These are phyloP conservation scores for Pythium coloratum DNA, from an alignment of 352 stramenopile genomes.

Conservation along the genomic window DNA sequence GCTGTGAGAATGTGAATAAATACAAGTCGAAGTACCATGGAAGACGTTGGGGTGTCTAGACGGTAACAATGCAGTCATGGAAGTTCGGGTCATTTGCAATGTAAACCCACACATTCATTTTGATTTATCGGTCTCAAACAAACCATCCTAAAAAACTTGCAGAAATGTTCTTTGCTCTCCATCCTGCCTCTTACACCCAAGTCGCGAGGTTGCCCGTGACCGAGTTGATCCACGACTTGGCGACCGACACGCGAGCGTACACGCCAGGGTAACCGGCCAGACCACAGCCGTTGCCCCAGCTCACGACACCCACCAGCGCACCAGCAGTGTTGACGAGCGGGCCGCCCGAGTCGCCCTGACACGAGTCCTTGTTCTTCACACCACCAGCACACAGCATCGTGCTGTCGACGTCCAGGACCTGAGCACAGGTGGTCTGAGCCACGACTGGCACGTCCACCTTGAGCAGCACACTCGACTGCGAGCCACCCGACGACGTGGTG, in stretches of 20 bases:
- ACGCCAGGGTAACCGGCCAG: constrained; percentile 47
- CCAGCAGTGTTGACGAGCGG: constrained; percentile 40
- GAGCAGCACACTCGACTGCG: constrained; percentile 32
- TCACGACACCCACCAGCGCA: constrained; percentile 51
- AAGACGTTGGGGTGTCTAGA: no score
- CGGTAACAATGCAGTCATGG: no score
- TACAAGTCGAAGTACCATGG: no score
- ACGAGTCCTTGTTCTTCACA: constrained; percentile 40
- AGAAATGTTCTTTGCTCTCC: no score
- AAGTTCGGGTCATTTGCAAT: no score
- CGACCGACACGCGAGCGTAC: constrained; percentile 52
- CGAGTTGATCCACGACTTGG: constrained; percentile 46
- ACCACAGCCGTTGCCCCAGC: constrained; percentile 59
- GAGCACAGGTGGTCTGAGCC: constrained; percentile 39
- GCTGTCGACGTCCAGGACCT: constrained; percentile 1
- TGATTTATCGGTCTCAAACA: no score
- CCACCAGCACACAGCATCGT: constrained; percentile 62
- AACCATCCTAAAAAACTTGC: no score
- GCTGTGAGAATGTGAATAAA: no score
- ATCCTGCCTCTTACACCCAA: no score
- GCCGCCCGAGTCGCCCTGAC: constrained; percentile 59
- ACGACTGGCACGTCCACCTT: constrained; percentile 42
- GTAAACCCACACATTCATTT: no score
- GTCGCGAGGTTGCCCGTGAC: constrained; percentile 19
- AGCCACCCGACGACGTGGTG: constrained; percentile 34